Conservation (phyloP, 2,329 filamentous ascomycete genomes). For the Aspergillus oerlinghausenensis region DNA sequence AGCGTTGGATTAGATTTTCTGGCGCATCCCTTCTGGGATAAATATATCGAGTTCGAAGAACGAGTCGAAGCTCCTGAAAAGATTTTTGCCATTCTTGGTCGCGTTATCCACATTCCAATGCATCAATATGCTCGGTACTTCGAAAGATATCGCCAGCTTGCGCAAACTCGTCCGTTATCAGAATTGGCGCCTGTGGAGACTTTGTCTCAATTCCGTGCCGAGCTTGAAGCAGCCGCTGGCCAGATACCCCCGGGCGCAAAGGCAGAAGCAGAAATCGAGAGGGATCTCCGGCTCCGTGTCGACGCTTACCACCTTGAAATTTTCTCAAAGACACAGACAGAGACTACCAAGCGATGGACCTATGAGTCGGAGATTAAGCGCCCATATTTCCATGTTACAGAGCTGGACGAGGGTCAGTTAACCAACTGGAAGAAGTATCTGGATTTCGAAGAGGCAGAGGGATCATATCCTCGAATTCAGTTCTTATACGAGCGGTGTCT, state of each 20-base stretch:
- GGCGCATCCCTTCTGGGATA: constrained; percentile 96
- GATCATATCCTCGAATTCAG: constrained; percentile 66
- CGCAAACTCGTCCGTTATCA: constrained; percentile 64
- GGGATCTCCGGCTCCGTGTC: constrained; percentile 73
- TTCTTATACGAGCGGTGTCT: constrained; percentile 93
- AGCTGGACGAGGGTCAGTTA: constrained; percentile 79
- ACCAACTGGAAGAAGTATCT: constrained; percentile 93
- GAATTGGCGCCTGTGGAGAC: constrained; percentile 68
- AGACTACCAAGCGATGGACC: constrained; percentile 89
- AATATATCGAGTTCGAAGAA: constrained; percentile 96
- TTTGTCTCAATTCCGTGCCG: constrained; percentile 63
- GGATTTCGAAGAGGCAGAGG: constrained; percentile 88
- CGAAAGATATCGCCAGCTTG: constrained; percentile 77
- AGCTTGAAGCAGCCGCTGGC: constrained; percentile 57
- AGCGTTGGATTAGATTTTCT: constrained; percentile 90
- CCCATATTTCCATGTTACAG: constrained; percentile 93
- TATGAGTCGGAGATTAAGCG: constrained; percentile 94
- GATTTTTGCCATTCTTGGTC: constrained; percentile 76
- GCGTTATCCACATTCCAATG: constrained; percentile 85
- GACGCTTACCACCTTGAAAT: constrained; percentile 76
- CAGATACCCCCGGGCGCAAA: constrained; percentile 45
- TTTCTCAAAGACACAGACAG: constrained; percentile 75
- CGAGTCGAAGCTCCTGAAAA: constrained; percentile 77
- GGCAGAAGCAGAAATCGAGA: constrained; percentile 73
- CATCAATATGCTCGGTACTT: constrained; percentile 95